Conservation (phyloP, 2,329 filamentous ascomycete species). For the Penicillium sp. region DNA sequence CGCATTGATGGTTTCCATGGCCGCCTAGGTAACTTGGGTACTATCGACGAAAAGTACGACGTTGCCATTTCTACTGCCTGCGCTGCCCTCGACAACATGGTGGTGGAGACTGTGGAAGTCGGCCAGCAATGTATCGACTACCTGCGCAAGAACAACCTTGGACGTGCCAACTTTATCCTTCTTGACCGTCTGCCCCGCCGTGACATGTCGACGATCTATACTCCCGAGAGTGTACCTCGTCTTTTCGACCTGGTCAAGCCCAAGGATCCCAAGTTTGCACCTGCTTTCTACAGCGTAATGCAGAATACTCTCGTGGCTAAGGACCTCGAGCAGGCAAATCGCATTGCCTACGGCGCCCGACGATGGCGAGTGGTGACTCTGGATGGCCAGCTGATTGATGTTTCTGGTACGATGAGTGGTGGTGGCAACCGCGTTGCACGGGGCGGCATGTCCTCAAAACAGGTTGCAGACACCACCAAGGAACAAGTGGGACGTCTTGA, state of each 20-base stretch:
- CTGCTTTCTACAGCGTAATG: conserved; percentile 93
- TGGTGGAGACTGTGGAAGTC: conserved; percentile 93
- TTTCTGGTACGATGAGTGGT: conserved; percentile 98
- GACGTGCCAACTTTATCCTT: conserved; percentile 95
- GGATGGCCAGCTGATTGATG: conserved; percentile 93
- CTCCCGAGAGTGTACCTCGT: conserved; percentile 87
- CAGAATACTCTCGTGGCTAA: conserved; percentile 93
- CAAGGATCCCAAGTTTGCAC: conserved; percentile 82
- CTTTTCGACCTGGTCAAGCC: conserved; percentile 91
- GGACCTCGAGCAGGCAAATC: conserved; percentile 92
- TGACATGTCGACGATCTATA: conserved; percentile 78
- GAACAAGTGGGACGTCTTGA: conserved; percentile 90
- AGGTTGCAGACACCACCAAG: conserved; percentile 81
- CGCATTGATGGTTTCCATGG: conserved; percentile 97
- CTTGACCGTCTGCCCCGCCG: conserved; percentile 81
- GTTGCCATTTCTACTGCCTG: conserved; percentile 98
- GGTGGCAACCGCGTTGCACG: conserved; percentile 88
- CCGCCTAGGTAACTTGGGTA: conserved; percentile 87
- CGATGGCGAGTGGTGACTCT: conserved; percentile 96
- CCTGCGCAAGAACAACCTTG: conserved; percentile 93
- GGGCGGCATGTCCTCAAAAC: conserved; percentile 95
- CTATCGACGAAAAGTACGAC: conserved; percentile 92
- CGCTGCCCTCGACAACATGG: conserved; percentile 88
- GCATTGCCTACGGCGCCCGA: conserved; percentile 91
- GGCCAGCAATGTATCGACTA: conserved; percentile 99